A percentile compares a stretch with the other conserved stretches of the same genome.
phyloP scores from a whole-genome alignment of 257 asterid species.

The Datura wrightii region DNA sequence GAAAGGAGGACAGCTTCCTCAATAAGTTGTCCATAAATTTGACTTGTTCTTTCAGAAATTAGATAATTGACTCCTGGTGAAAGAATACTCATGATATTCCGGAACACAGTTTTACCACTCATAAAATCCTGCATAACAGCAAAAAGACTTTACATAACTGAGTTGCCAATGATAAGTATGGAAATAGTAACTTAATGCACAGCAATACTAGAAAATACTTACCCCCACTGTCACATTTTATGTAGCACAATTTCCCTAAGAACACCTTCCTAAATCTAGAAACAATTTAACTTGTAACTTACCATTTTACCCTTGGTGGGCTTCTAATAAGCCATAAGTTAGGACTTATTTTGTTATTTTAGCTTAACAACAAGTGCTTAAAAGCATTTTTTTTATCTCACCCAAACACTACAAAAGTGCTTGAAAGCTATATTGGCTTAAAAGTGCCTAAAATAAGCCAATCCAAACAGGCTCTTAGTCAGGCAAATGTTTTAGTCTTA shows the following conservation, averaged over 20 bases:
- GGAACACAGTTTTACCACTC: slow-evolving; percentile 88
- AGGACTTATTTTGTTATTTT: too few relatives aligned
- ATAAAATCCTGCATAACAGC: slow-evolving; percentile 77
- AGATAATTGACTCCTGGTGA: slow-evolving; percentile 79
- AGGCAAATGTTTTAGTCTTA: background rate
- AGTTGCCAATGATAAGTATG: background rate
- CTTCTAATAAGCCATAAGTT: too few relatives aligned
- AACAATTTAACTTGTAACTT: background rate
- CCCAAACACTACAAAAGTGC: too few relatives aligned
- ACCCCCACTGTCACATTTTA: background rate
- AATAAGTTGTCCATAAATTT: slow-evolving; percentile 78
- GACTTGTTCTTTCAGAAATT: slow-evolving; percentile 68
- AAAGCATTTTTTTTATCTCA: too few relatives aligned
- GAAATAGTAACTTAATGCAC: slow-evolving; percentile 19
- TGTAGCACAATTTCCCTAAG: background rate
- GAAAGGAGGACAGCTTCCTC: slow-evolving; percentile 84
- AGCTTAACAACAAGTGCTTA: too few relatives aligned
- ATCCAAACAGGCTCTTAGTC: background rate
- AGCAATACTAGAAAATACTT: slow-evolving; percentile 17
- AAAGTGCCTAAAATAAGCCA: too few relatives aligned
- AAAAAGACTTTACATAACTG: slow-evolving; percentile 33
- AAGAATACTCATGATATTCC: slow-evolving; percentile 82
- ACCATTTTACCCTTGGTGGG: background rate
- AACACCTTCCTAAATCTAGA: slow-evolving; percentile 14
- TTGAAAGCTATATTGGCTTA: too few relatives aligned